A percentile compares a stretch with the other conserved stretches of the same genome.
These are phyloP conservation scores for Cyanodermella asteris DNA, from an alignment of 2,329 filamentous ascomycete genomes.

Conservation along the genomic window DNA sequence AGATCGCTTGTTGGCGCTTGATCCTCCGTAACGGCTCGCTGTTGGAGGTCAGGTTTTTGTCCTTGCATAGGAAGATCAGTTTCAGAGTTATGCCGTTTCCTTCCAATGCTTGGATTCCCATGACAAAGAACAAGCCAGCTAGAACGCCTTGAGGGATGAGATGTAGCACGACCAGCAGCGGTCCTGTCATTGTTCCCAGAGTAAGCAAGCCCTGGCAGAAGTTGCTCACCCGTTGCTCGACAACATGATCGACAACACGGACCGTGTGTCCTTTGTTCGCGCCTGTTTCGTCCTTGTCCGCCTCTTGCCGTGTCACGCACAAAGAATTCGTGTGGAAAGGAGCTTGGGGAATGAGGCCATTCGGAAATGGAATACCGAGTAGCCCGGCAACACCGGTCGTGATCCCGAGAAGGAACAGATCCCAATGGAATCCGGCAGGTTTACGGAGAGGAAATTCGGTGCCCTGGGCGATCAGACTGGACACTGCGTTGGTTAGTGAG, in stretches of 20 bases:
- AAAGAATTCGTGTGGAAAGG: constrained; percentile 64
- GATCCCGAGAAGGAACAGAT: constrained; percentile 57
- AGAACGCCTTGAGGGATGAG: constrained; percentile 61
- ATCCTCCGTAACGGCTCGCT: constrained; percentile 39
- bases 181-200: constrained; percentile 56
- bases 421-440: constrained; percentile 70
- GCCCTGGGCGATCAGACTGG: constrained; percentile 61
- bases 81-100: constrained; percentile 60
- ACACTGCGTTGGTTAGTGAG: constrained; percentile 29
- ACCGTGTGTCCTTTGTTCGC: constrained; percentile 33
- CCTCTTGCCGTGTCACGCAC: constrained; percentile 41
- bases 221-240: constrained; percentile 59
- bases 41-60: constrained; percentile 37
- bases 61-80: constrained; percentile 45
- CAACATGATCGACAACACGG: constrained; percentile 39
- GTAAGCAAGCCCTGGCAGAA: constrained; percentile 57
- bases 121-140: constrained; percentile 64
- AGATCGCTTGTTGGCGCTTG: constrained; percentile 41
- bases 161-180: constrained; percentile 50
- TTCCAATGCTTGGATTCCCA: constrained; percentile 59
- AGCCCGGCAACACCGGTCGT: constrained; percentile 57
- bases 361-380: constrained; percentile 59
- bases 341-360: constrained; percentile 64
- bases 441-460: constrained; percentile 65
- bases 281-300: constrained; percentile 32